Conservation (phyloP, 2,329 filamentous ascomycete genomes). For the Beauveria scarabaeidicola region DNA sequence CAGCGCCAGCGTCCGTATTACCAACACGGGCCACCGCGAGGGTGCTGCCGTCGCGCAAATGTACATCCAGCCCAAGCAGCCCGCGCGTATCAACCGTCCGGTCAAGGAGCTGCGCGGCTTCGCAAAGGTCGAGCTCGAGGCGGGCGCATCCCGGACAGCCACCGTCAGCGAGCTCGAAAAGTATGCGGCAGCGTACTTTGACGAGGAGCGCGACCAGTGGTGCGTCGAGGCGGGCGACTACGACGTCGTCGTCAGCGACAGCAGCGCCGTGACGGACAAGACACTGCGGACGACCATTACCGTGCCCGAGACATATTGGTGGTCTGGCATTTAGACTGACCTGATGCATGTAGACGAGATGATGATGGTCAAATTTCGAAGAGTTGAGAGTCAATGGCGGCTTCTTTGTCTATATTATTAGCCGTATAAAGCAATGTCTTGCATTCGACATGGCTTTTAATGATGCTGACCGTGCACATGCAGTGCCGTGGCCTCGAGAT, state of each 20-base stretch:
- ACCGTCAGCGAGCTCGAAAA: slow-evolving; percentile 52
- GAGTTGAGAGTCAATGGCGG: neutral
- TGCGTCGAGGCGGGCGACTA: slow-evolving; percentile 58
- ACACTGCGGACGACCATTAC: slow-evolving; percentile 44
- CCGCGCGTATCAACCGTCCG: slow-evolving; percentile 45
- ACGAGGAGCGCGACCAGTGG: slow-evolving; percentile 59
- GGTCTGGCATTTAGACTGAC: slow-evolving; percentile 48
- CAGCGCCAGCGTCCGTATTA: slow-evolving; percentile 42
- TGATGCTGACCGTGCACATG: neutral
- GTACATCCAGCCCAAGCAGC: slow-evolving; percentile 44
- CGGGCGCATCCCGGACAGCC: slow-evolving; percentile 50
- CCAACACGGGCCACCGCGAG: slow-evolving; percentile 49
- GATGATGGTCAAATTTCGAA: neutral
- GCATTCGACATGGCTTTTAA: neutral
- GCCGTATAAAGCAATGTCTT: neutral
- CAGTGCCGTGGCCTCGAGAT: neutral
- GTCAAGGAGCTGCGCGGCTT: slow-evolving; percentile 59
- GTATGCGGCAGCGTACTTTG: slow-evolving; percentile 61
- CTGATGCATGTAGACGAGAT: neutral
- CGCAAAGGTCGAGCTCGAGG: slow-evolving; percentile 51
- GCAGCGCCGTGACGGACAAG: slow-evolving; percentile 41
- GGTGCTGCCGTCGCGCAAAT: slow-evolving; percentile 52
- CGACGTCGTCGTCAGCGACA: slow-evolving; percentile 51
- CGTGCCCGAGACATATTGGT: slow-evolving; percentile 55
- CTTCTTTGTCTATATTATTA: neutral